Evolutionary conservation across 2,329 filamentous ascomycete genomes (phyloP).

Genomic region (Thyridium curvatum): DNA sequence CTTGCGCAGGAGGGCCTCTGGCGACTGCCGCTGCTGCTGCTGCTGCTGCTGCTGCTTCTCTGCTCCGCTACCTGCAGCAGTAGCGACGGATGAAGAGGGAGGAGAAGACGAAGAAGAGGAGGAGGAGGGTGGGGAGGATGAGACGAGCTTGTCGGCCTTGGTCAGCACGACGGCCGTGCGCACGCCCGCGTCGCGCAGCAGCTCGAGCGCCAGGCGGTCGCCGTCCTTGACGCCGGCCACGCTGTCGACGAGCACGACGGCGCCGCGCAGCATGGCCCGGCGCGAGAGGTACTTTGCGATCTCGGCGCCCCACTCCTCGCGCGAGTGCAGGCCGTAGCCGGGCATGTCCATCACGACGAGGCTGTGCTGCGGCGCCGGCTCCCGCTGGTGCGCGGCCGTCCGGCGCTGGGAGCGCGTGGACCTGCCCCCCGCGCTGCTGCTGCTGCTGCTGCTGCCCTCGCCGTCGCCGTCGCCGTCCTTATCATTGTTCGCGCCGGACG

Average conservation of each 20-base stretch:
- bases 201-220: conserved; percentile 39
- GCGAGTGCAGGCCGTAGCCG: conserved; percentile 26
- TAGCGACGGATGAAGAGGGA: neutral
- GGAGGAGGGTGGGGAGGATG: too few species aligned
- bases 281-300: conserved; percentile 43
- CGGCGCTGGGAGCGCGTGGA: conserved; percentile 11
- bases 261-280: conserved; percentile 41
- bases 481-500: conserved; percentile 1
- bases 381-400: conserved; percentile 11
- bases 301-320: conserved; percentile 43
- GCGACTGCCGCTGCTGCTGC: neutral
- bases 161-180: conserved; percentile 46
- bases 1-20: conserved; percentile 8
- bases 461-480: conserved; percentile 13
- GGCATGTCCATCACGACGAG: conserved; percentile 37
- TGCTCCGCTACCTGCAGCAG: neutral
- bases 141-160: conserved; percentile 45
- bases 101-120: too few species aligned
- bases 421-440: conserved; percentile 1
- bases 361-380: conserved; percentile 36
- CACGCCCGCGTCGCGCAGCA: conserved; percentile 37
- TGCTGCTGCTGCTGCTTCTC: neutral
- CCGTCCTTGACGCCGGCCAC: conserved; percentile 43
- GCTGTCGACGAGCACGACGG: conserved; percentile 46
- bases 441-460: neutral